Evolutionary conservation across 2,329 filamentous ascomycete genomes (phyloP).

Genomic region (Coleophoma cylindrospora): DNA sequence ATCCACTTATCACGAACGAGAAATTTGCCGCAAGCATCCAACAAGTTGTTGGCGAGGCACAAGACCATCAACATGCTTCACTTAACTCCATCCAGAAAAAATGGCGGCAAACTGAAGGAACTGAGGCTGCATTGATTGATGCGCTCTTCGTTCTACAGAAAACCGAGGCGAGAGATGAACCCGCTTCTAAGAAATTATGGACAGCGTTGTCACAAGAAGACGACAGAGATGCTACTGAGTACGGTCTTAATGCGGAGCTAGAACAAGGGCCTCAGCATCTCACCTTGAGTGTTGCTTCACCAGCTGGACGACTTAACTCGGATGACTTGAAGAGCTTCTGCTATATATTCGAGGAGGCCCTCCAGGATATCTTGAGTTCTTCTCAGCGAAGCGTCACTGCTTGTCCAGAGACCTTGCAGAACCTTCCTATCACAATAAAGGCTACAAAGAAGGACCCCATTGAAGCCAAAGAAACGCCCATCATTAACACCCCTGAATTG

Average conservation of each 20-base stretch:
- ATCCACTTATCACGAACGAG: slow-evolving; percentile 9
- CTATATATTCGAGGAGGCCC: neutral
- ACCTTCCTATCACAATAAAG: neutral
- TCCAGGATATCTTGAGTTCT: neutral
- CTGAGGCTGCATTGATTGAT: neutral
- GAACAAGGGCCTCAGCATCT: neutral
- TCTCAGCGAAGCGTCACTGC: neutral
- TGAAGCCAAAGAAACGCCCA: neutral
- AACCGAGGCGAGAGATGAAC: neutral
- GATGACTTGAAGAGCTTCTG: neutral
- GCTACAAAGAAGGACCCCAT: neutral
- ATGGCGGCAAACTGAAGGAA: neutral
- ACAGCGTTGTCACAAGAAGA: neutral
- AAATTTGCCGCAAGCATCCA: neutral
- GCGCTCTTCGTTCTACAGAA: slow-evolving; percentile 2
- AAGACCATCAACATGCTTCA: slow-evolving; percentile 2
- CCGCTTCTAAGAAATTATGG: neutral
- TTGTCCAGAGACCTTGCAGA: neutral
- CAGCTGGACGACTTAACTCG: neutral
- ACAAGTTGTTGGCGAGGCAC: neutral
- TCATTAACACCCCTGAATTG: neutral
- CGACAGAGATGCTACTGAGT: slow-evolving; percentile 1
- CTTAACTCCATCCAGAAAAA: neutral
- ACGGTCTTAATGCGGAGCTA: slow-evolving; percentile 1
- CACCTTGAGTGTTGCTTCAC: neutral